These are phyloP conservation scores for Babesia bigemina DNA, from an alignment of 169 alveolate species.

Conservation along the genomic window DNA sequence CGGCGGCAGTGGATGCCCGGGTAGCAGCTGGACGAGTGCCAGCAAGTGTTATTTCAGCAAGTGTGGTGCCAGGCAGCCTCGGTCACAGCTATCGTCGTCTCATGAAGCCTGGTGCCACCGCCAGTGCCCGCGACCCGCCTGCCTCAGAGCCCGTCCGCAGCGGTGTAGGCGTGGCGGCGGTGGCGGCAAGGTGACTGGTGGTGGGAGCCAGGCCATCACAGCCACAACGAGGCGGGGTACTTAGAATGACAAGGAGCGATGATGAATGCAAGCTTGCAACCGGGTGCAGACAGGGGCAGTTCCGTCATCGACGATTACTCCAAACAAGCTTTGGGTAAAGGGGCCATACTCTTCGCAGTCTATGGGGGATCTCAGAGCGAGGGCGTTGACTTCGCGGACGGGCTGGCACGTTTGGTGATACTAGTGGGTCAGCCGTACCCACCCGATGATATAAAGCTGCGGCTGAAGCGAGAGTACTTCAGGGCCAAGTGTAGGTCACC, in stretches of 20 bases:
- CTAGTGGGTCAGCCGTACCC: constrained; percentile 93
- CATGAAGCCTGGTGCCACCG: no score
- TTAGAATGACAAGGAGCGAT: constrained; percentile 41
- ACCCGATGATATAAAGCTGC: constrained; percentile 56
- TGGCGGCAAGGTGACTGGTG: no score
- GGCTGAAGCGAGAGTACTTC: constrained; percentile 32
- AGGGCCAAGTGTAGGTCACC: constrained; percentile 3
- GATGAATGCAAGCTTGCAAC: background rate
- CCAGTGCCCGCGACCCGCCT: no score
- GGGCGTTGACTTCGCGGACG: constrained; percentile 96
- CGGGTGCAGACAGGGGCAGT: background rate
- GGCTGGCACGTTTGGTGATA: constrained; percentile 90
- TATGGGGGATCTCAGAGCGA: constrained; percentile 87
- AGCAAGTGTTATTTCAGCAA: no score
- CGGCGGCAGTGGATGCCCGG: no score
- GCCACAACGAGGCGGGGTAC: constrained; percentile 33
- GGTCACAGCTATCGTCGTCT: no score
- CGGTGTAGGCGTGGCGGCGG: no score
- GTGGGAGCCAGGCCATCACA: no score
- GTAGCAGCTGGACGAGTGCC: no score
- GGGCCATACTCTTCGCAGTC: constrained; percentile 88
- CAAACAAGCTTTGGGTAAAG: constrained; percentile 60
- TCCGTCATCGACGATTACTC: constrained; percentile 32
- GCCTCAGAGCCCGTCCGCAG: no score
- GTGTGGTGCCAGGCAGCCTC: no score